These are phyloP conservation scores for Pyricularia grisea DNA, from an alignment of 2,329 filamentous ascomycete genomes.

Conservation along the genomic window DNA sequence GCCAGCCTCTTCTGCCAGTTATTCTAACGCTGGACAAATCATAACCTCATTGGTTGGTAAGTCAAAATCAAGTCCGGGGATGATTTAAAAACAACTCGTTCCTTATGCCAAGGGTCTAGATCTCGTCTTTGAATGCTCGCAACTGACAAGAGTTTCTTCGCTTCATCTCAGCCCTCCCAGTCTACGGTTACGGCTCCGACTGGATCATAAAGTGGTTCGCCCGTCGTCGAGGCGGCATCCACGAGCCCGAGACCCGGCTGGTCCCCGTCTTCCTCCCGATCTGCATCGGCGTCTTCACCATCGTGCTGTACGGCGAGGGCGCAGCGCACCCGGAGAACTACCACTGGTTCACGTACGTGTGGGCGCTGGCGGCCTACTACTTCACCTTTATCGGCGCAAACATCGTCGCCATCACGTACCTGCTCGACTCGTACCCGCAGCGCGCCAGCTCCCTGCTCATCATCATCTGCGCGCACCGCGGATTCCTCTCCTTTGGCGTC, in stretches of 20 bases:
- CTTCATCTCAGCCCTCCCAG: constrained; percentile 25
- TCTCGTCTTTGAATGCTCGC: neutral
- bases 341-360: constrained; percentile 24
- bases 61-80: neutral
- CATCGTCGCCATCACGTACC: constrained; percentile 32
- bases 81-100: too few relatives aligned
- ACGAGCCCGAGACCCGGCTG: constrained; percentile 29
- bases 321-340: constrained; percentile 22
- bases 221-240: constrained; percentile 25
- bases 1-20: neutral
- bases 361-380: constrained; percentile 17
- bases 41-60: neutral
- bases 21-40: neutral
- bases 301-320: constrained; percentile 26
- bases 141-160: too few relatives aligned
- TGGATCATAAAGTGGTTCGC: constrained; percentile 24
- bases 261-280: constrained; percentile 25
- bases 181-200: constrained; percentile 28
- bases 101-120: neutral
- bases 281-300: constrained; percentile 24
- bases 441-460: constrained; percentile 30
- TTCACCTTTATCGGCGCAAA: constrained; percentile 30
- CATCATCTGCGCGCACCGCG: constrained; percentile 34
- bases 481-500: constrained; percentile 32
- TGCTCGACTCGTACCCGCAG: constrained; percentile 32